Evolutionary conservation across 1,284 basidiomycete genomes (phyloP).

Genomic region (Pseudomicrostroma phylloplanum): DNA sequence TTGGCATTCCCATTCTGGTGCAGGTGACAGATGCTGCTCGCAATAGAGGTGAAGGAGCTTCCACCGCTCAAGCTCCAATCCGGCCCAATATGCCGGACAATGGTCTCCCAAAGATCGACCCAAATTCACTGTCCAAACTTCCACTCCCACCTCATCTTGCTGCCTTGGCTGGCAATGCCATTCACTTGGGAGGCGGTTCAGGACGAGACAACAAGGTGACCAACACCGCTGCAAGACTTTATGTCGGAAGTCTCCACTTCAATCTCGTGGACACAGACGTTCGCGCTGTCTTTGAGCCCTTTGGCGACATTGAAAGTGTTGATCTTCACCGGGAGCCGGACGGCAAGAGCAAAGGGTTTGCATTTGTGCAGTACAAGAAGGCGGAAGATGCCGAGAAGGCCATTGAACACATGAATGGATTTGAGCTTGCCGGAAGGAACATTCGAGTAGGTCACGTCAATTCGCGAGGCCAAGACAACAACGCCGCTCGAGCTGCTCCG

Average conservation of each 20-base stretch:
- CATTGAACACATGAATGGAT: conserved; percentile 94
- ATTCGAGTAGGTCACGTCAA: conserved; percentile 45
- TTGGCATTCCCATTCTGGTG: conserved; percentile 94
- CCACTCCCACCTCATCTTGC: conserved; percentile 28
- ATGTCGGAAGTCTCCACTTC: conserved; percentile 93
- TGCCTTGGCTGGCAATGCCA: conserved; percentile 16
- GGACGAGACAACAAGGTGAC: conserved; percentile 42
- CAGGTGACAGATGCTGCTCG: conserved; percentile 93
- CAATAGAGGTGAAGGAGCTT: conserved; percentile 57
- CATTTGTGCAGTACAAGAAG: conserved; percentile 79
- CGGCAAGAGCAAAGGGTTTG: conserved; percentile 93
- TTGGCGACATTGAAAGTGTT: conserved; percentile 94
- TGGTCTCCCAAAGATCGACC: conserved; percentile 20
- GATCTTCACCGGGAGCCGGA: conserved; percentile 92
- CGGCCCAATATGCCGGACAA: conserved; percentile 21
- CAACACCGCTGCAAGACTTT: conserved; percentile 66
- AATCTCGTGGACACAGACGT: conserved; percentile 93
- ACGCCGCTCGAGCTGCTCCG: neutral
- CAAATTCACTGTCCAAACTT: conserved; percentile 17
- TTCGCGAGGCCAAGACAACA: conserved; percentile 24
- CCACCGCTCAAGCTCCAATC: conserved; percentile 9
- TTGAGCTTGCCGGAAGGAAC: conserved; percentile 87
- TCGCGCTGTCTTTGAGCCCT: conserved; percentile 96
- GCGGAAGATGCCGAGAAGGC: conserved; percentile 90
- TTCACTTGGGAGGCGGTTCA: conserved; percentile 19